These are phyloP conservation scores for Schwanniomyces etchellsii DNA, from an alignment of 1,139 yeast species.

Conservation along the genomic window DNA sequence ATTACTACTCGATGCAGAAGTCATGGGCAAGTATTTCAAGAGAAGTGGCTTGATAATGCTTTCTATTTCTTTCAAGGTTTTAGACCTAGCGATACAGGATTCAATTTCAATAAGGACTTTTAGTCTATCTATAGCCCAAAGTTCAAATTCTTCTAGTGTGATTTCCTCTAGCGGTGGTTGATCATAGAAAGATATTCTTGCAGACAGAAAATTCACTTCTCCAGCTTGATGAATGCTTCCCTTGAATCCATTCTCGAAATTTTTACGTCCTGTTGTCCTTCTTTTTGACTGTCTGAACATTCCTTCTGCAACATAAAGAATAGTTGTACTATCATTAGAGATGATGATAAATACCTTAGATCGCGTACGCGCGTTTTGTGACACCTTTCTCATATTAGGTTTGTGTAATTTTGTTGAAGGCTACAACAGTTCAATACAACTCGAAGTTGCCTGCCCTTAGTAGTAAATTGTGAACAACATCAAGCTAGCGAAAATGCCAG, in stretches of 20 bases:
- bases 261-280: slow-evolving; percentile 69
- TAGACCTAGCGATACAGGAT: slow-evolving; percentile 62
- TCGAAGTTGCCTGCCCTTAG: not conserved
- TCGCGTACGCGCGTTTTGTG: slow-evolving; percentile 1
- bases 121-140: slow-evolving; percentile 91
- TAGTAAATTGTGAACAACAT: not conserved
- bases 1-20: slow-evolving; percentile 27
- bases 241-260: slow-evolving; percentile 43
- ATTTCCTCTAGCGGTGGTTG: slow-evolving; percentile 78
- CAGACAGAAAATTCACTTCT: slow-evolving; percentile 9
- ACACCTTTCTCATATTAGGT: not conserved
- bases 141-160: slow-evolving; percentile 86
- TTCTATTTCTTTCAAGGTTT: slow-evolving; percentile 61
- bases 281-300: slow-evolving; percentile 78
- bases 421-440: not conserved
- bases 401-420: not conserved
- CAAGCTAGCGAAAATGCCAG: slow-evolving; percentile 15
- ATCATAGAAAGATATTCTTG: slow-evolving; percentile 61
- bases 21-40: slow-evolving; percentile 60
- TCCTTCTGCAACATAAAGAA: too few relatives aligned
- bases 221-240: slow-evolving; percentile 30
- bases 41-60: slow-evolving; percentile 59
- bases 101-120: slow-evolving; percentile 82
- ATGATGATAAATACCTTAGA: too few relatives aligned
- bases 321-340: too few relatives aligned